Evolutionary conservation across 164 flowering plant species (phyloP).

Genomic region (Nymphaea thermarum): DNA sequence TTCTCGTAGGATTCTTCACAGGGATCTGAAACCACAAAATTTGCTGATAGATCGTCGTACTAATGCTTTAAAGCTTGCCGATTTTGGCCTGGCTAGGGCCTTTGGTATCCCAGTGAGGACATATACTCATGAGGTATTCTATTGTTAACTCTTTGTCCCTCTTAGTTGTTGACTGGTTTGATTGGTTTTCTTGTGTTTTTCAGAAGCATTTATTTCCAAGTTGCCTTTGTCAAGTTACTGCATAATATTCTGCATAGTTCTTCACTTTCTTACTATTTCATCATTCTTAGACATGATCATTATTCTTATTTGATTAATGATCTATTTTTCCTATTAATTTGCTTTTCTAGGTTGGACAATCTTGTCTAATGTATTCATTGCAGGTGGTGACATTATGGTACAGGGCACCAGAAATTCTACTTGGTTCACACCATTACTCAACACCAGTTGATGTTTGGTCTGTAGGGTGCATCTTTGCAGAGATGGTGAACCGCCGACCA

Average conservation of each 20-base stretch:
- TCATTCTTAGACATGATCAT: too few species aligned
- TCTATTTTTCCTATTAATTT: too few species aligned
- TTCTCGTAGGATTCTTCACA: slow-evolving; percentile 83
- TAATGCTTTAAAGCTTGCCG: slow-evolving; percentile 80
- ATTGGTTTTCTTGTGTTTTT: too few species aligned
- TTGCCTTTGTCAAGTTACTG: neutral
- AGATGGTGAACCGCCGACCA: slow-evolving; percentile 82
- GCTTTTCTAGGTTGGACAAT: too few species aligned
- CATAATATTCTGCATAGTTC: neutral
- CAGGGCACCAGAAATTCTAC: slow-evolving; percentile 91
- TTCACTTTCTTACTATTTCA: neutral
- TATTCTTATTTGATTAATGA: too few species aligned
- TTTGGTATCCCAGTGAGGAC: slow-evolving; percentile 91
- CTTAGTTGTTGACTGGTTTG: too few species aligned
- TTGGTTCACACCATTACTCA: slow-evolving; percentile 85
- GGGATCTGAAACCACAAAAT: slow-evolving; percentile 87
- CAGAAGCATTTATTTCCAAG: too few species aligned
- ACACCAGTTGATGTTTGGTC: slow-evolving; percentile 97
- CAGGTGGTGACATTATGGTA: slow-evolving; percentile 97
- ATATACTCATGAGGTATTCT: slow-evolving; percentile 76
- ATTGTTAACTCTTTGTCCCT: neutral
- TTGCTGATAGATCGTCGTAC: slow-evolving; percentile 73
- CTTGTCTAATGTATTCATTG: neutral
- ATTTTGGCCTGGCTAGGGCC: slow-evolving; percentile 87
- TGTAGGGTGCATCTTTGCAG: slow-evolving; percentile 93